These are phyloP conservation scores for Fraxinus baroniana DNA, from an alignment of 305 asterid species.

Conservation along the genomic window DNA sequence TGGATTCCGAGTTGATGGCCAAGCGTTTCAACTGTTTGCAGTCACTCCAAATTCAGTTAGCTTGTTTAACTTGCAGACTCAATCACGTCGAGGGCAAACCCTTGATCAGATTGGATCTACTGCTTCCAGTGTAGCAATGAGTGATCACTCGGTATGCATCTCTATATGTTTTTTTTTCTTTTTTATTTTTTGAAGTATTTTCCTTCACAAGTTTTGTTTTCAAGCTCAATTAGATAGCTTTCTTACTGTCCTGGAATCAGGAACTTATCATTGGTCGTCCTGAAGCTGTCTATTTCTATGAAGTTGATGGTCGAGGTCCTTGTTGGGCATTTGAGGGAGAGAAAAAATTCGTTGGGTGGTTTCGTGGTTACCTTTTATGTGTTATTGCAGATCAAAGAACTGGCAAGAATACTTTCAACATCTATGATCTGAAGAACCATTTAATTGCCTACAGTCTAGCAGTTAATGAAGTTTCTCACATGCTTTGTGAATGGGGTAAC, in stretches of 20 bases:
- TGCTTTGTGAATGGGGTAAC: constrained; percentile 98
- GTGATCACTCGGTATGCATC: constrained; percentile 72
- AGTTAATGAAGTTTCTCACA: constrained; percentile 78
- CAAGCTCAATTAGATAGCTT: not conserved
- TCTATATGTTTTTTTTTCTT: not conserved
- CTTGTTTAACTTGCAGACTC: constrained; percentile 74
- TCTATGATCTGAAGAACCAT: constrained; percentile 90
- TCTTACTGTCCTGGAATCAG: constrained; percentile 38
- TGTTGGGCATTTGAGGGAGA: constrained; percentile 99
- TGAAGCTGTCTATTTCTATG: constrained; percentile 93
- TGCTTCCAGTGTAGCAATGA: constrained; percentile 80
- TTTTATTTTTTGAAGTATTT: not conserved
- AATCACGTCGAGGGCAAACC: constrained; percentile 62
- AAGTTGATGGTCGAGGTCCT: constrained; percentile 98
- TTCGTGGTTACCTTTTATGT: constrained; percentile 93
- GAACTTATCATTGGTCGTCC: constrained; percentile 92
- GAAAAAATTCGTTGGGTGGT: constrained; percentile 88
- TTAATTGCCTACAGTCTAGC: constrained; percentile 82
- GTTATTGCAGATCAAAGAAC: constrained; percentile 85
- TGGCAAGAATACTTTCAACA: constrained; percentile 66
- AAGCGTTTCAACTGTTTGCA: constrained; percentile 73
- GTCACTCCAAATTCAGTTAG: constrained; percentile 86
- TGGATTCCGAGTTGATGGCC: constrained; percentile 89
- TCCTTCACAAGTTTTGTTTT: constrained; percentile 9
- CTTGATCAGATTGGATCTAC: constrained; percentile 91